Conservation (phyloP, 192 early-diverging fungal species). For the Coemansia sp. region DNA sequence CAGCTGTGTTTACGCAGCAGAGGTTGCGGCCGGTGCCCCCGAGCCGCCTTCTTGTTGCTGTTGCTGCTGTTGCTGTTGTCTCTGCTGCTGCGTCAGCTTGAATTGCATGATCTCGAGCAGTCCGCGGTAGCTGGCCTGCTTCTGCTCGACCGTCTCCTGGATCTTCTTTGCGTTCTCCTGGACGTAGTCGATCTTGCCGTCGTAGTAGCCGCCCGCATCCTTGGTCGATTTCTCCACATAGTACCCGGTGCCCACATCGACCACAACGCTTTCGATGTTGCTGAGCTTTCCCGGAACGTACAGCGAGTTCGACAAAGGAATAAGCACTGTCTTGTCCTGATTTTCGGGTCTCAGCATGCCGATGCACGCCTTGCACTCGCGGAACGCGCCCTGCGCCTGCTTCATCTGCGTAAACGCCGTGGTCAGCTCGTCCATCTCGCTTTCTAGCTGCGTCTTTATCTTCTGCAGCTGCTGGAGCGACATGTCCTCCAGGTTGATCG, state of each 20-base stretch:
- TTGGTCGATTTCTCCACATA: slow-evolving; percentile 85
- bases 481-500: slow-evolving; percentile 81
- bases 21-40: background rate
- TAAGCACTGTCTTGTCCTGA: slow-evolving; percentile 46
- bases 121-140: slow-evolving; percentile 68
- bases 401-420: slow-evolving; percentile 84
- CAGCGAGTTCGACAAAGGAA: slow-evolving; percentile 61
- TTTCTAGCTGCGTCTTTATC: slow-evolving; percentile 82
- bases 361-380: slow-evolving; percentile 78
- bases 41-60: slow-evolving; percentile 16
- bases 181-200: slow-evolving; percentile 79
- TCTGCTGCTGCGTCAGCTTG: slow-evolving; percentile 50
- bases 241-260: slow-evolving; percentile 97
- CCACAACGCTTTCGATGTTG: slow-evolving; percentile 81
- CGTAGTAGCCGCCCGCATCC: slow-evolving; percentile 86
- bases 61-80: slow-evolving; percentile 22
- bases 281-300: slow-evolving; percentile 90
- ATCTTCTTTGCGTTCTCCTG: slow-evolving; percentile 79
- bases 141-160: slow-evolving; percentile 76
- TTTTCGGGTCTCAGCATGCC: slow-evolving; percentile 59
- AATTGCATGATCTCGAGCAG: slow-evolving; percentile 51
- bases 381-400: slow-evolving; percentile 84
- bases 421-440: slow-evolving; percentile 87
- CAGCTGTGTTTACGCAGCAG: background rate
- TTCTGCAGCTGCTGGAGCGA: slow-evolving; percentile 81